Percentiles rank a stretch among this genome's conserved stretches.
These are phyloP conservation scores for Chlamydomonas urium DNA, from an alignment of 139 green algal species.

Conservation along the genomic window DNA sequence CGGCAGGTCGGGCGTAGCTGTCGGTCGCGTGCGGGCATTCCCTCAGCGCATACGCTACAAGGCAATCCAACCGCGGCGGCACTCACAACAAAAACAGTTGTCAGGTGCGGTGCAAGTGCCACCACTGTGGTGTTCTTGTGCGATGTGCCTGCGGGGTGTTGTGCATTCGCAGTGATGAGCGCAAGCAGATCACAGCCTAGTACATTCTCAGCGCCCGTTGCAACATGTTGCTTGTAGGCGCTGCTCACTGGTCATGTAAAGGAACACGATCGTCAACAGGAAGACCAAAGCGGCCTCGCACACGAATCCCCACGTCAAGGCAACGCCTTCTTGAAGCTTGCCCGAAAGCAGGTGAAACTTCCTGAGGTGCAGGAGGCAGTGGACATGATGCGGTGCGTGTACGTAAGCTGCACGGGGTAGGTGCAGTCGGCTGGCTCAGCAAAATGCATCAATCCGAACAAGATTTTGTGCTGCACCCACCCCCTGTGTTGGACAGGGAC, in stretches of 20 bases:
- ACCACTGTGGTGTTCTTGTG: background rate
- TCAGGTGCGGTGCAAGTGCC: slow-evolving; percentile 3
- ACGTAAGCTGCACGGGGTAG: no score
- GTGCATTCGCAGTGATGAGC: no score
- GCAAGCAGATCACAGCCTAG: no score
- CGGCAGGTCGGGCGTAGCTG: no score
- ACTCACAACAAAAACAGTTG: background rate
- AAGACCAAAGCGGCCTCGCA: background rate
- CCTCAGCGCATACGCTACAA: background rate
- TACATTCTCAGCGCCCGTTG: no score
- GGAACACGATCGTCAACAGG: background rate
- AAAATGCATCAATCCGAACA: no score
- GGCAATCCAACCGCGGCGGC: background rate
- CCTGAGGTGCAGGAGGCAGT: background rate
- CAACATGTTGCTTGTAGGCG: background rate
- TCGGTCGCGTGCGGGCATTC: no score
- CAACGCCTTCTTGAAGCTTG: background rate
- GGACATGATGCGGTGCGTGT: background rate
- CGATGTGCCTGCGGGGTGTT: no score
- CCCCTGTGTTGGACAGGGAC: slow-evolving; percentile 1
- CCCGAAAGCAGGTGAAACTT: background rate
- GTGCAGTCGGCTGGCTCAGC: no score
- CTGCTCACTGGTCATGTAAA: background rate
- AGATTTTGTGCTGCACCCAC: no score
- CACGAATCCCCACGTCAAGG: background rate